phyloP scores from a whole-genome alignment of 2,329 filamentous ascomycete species.

The Aspergillus intermedius region DNA sequence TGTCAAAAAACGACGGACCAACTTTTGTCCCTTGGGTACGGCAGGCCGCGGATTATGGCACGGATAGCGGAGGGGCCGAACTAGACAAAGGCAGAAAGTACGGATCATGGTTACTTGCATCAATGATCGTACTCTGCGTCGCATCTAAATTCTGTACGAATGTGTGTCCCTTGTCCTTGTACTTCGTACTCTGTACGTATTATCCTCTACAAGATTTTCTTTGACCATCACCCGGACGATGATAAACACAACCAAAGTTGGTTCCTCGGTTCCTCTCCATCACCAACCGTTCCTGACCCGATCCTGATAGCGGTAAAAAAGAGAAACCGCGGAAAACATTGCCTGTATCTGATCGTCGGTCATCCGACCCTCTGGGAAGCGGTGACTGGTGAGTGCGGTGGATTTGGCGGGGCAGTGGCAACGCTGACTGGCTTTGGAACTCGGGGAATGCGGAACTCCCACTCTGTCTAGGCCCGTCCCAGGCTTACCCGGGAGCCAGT shows the following conservation, averaged over 20 bases:
- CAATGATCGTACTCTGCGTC: neutral
- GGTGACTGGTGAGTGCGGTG: conserved; percentile 8
- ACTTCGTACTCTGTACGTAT: neutral
- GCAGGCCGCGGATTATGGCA: neutral
- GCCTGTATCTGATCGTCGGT: no score
- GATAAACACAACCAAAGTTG: no score
- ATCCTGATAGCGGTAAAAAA: no score
- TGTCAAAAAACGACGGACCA: neutral
- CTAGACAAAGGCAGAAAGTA: no score
- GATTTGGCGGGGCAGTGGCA: conserved; percentile 7
- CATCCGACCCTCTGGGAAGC: conserved; percentile 10
- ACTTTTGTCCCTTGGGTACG: neutral
- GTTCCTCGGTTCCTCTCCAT: no score
- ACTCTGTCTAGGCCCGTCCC: conserved; percentile 7
- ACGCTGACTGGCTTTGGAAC: conserved; percentile 2
- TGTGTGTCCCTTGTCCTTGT: neutral
- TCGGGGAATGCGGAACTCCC: conserved; percentile 21
- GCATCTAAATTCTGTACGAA: neutral
- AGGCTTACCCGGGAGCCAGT: neutral
- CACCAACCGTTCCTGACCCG: no score
- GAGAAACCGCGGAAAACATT: no score
- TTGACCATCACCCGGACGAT: no score
- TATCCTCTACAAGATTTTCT: no score
- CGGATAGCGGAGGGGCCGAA: neutral
- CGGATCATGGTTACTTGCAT: no score